A percentile compares a stretch with the other conserved stretches of the same genome.
Conservation (phyloP, 495 filamentous ascomycete species). For the Penicillium angulare region DNA sequence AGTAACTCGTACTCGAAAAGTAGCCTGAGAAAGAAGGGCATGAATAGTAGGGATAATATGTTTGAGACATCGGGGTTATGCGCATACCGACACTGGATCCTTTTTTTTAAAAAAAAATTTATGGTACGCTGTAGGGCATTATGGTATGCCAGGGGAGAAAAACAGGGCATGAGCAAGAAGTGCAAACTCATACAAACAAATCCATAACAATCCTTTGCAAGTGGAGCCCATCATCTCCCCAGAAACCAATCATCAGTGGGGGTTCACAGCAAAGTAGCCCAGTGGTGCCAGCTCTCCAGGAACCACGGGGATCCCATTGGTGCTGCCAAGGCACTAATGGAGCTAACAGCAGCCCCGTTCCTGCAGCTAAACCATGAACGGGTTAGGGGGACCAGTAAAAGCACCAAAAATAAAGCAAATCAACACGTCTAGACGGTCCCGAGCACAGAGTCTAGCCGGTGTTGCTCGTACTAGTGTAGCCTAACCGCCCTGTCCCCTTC, state of each 20-base stretch:
- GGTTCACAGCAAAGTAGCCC: too few relatives aligned
- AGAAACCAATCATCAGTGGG: neutral
- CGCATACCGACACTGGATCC: too few relatives aligned
- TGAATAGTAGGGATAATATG: too few relatives aligned
- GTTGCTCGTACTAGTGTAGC: neutral
- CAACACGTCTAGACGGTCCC: neutral
- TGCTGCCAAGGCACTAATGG: neutral
- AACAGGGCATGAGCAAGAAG: neutral
- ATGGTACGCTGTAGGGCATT: too few relatives aligned
- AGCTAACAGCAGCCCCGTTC: neutral
- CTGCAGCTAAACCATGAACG: neutral
- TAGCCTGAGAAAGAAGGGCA: too few relatives aligned
- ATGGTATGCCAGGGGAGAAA: too few relatives aligned
- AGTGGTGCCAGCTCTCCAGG: too few relatives aligned
- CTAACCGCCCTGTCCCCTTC: slow-evolving; percentile 14
- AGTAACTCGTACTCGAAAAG: too few relatives aligned
- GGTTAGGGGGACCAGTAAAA: slow-evolving; percentile 14
- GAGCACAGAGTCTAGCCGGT: neutral
- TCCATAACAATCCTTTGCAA: too few relatives aligned
- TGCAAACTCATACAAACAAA: too few relatives aligned
- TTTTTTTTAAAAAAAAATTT: too few relatives aligned
- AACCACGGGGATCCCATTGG: neutral
- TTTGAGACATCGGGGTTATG: too few relatives aligned
- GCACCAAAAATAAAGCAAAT: neutral
- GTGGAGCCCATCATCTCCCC: neutral